Conservation (phyloP, 2,329 filamentous ascomycete species). For the Phialophora macrospora region DNA sequence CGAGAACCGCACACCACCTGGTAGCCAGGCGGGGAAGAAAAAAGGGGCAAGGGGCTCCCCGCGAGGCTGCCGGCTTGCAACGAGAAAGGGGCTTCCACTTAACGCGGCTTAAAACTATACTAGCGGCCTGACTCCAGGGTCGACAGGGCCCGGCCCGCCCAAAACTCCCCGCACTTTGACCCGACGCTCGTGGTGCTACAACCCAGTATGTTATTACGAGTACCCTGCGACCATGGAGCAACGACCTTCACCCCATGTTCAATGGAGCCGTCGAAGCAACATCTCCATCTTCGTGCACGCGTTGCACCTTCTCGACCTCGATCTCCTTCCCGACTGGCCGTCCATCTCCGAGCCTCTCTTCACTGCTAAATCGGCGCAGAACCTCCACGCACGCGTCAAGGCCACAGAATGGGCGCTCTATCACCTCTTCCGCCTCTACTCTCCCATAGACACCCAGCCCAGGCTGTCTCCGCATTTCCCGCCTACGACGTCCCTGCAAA, state of each 20-base stretch:
- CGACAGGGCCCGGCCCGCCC: background rate
- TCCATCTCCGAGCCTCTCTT: conserved; percentile 73
- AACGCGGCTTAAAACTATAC: too few relatives aligned
- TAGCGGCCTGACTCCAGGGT: background rate
- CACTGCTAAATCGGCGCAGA: conserved; percentile 51
- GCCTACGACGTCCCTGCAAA: conserved; percentile 85
- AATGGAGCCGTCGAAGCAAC: conserved; percentile 56
- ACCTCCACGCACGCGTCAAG: conserved; percentile 81
- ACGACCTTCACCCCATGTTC: background rate
- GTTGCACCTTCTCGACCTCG: conserved; percentile 79
- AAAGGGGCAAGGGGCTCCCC: too few relatives aligned
- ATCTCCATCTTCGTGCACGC: conserved; percentile 78
- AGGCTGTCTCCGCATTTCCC: conserved; percentile 92
- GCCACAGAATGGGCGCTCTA: conserved; percentile 91
- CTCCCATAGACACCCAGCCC: conserved; percentile 74
- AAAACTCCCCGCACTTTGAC: background rate
- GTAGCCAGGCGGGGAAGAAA: too few relatives aligned
- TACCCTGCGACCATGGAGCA: background rate
- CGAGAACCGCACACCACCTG: too few relatives aligned
- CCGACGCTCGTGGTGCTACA: too few relatives aligned
- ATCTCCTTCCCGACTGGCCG: conserved; percentile 79
- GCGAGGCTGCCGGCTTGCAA: too few relatives aligned
- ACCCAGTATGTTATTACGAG: background rate
- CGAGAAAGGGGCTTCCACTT: too few relatives aligned
- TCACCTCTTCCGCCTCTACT: conserved; percentile 82